Evolutionary conservation across 176 grass and related monocot species (phyloP), one percentile per base, ranked within the genome.

Genomic region (Raddia distichophylla): DNA sequence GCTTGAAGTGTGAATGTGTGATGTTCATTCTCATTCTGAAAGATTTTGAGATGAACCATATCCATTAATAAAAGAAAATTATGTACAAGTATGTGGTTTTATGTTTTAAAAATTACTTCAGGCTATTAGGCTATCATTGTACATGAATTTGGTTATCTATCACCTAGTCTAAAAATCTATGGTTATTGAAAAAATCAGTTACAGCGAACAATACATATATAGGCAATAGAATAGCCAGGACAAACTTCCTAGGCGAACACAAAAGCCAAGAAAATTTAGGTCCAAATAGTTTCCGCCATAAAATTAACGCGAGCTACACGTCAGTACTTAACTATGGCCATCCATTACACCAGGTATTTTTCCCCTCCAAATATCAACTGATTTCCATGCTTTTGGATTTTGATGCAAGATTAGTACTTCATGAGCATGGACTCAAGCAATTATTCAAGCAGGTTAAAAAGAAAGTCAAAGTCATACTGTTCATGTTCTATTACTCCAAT

Each of bases 321-420:
- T 70, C 11, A 43, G 52, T 19, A 58, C 17, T 70, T 70, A 19
- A 58, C 72, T 19, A 42, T 6, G 34, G 10, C 14, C 17, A 58
- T 74, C 69, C 7, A 16, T 34, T 73, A 52, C 33, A 73, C 22
- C 69, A 73, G 14, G 17, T 33, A 22, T 72, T 32, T 32, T 71
- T 49, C 48, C 48, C 48, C 48, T 72, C 12, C 33, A 13, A 53
- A 72, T 34, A 72, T 27, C 11, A 27, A 53, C 27, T 53, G 22
- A 53, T 34, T 71, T 34, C 27, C 20, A 35, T 35, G 49, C 14
- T 73, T 73, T 20, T 3, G 11, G 13, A 40, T 40, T 40, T 40
- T 40, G 37, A 40, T 80, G 64, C 3, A 65, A 65, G 63, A 68
- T 56, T 50, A 68, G 40, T 22, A 70, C 14, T 80, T 27, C 19